Conservation (phyloP, 139 green algal genomes). For the Chlamydomonas sp. region DNA sequence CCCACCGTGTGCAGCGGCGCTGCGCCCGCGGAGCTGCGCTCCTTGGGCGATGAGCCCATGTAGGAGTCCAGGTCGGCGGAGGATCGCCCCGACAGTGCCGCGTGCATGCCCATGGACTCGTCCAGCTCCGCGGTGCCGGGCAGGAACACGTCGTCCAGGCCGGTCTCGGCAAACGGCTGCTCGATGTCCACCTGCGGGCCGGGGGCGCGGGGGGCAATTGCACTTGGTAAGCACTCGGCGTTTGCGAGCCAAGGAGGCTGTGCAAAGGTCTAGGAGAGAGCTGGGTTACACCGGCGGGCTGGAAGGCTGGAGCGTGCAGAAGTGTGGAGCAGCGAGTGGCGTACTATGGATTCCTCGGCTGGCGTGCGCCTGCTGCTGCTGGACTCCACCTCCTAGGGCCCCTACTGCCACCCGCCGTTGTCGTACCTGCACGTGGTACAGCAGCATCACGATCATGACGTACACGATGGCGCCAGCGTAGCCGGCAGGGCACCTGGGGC, state of each 20-base stretch:
- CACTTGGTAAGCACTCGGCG: not conserved
- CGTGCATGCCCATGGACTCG: slow-evolving; percentile 45
- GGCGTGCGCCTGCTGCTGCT: no score
- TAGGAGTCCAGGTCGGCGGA: slow-evolving; percentile 28
- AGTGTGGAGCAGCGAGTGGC: no score
- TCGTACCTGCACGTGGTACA: slow-evolving; percentile 42
- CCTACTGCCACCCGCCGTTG: not conserved
- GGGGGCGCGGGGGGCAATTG: not conserved
- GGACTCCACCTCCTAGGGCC: no score
- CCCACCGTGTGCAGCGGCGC: not conserved
- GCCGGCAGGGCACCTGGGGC: slow-evolving; percentile 42
- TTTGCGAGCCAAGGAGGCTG: not conserved
- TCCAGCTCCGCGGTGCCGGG: slow-evolving; percentile 41
- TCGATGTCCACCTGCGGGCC: slow-evolving; percentile 46
- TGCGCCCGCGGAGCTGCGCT: not conserved
- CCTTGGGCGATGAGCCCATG: not conserved
- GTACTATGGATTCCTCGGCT: no score
- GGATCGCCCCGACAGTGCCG: slow-evolving; percentile 5
- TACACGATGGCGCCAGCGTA: slow-evolving; percentile 47
- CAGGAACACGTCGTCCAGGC: slow-evolving; percentile 59
- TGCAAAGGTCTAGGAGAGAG: no score
- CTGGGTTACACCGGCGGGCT: no score
- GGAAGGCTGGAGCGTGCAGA: no score
- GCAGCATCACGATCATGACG: slow-evolving; percentile 59
- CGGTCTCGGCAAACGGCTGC: slow-evolving; percentile 37